A percentile compares a stretch with the other conserved stretches of the same genome.
phyloP scores from a whole-genome alignment of 2,329 filamentous ascomycete species.

The Cadophora sp. region DNA sequence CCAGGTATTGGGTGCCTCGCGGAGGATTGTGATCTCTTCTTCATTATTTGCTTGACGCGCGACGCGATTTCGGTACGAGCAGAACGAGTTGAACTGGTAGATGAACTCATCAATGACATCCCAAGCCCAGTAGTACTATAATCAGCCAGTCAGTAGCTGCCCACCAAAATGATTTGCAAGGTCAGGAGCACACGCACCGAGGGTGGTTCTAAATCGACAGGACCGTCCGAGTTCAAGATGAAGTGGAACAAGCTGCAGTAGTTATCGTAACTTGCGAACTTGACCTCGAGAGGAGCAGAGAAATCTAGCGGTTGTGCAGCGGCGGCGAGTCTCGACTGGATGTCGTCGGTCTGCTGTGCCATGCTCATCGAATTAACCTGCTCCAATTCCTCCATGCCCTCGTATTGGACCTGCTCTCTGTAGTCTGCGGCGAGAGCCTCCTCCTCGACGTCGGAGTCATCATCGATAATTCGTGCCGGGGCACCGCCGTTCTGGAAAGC shows the following conservation, averaged over 20 bases:
- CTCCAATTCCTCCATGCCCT: constrained; percentile 84
- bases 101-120: constrained; percentile 99
- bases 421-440: constrained; percentile 96
- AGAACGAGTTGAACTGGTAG: constrained; percentile 99
- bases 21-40: constrained; percentile 89
- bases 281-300: constrained; percentile 92
- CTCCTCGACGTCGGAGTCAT: constrained; percentile 95
- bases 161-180: constrained; percentile 10
- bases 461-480: constrained; percentile 66
- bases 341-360: constrained; percentile 82
- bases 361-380: constrained; percentile 72
- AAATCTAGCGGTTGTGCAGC: constrained; percentile 96
- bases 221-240: constrained; percentile 99
- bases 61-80: constrained; percentile 91
- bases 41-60: constrained; percentile 84
- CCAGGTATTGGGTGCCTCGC: constrained; percentile 98
- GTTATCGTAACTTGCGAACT: constrained; percentile 98
- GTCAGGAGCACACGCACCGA: constrained; percentile 71
- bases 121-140: constrained; percentile 98
- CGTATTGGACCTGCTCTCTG: constrained; percentile 93
- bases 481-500: constrained; percentile 66
- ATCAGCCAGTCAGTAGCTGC: constrained; percentile 32
- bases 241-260: constrained; percentile 99
- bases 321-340: constrained; percentile 88
- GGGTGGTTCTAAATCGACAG: constrained; percentile 94